Percentiles rank a stretch among this genome's conserved stretches.
Conservation (phyloP, 129 eudicot species). For the Rutidosis leptorrhynchoides region DNA sequence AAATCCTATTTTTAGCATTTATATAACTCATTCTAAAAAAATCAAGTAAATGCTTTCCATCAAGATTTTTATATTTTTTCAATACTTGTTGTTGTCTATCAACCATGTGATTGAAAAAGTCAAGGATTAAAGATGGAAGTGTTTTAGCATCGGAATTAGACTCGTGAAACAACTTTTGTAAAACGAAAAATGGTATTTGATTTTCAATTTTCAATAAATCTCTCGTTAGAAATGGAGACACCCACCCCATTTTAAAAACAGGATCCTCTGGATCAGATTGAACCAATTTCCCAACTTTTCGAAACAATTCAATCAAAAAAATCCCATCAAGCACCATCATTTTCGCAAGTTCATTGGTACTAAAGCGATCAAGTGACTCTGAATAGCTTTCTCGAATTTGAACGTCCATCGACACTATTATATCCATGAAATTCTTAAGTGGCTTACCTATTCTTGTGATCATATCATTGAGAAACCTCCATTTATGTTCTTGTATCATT, state of each 20-base stretch:
- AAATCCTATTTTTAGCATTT: background rate
- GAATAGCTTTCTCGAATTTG: slow-evolving; percentile 33
- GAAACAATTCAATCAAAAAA: slow-evolving; percentile 34
- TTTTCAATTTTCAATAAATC: slow-evolving; percentile 36
- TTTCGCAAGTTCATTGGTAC: slow-evolving; percentile 31
- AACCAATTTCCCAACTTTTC: slow-evolving; percentile 35
- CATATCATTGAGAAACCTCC: slow-evolving; percentile 33
- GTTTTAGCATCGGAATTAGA: background rate
- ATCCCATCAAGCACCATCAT: slow-evolving; percentile 46
- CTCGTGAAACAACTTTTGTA: slow-evolving; percentile 25
- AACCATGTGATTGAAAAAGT: slow-evolving; percentile 27
- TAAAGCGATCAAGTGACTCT: slow-evolving; percentile 24
- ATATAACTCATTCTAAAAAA: slow-evolving; percentile 32
- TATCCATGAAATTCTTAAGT: slow-evolving; percentile 12
- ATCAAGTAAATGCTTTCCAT: slow-evolving; percentile 37
- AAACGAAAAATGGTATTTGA: slow-evolving; percentile 36
- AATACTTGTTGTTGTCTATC: slow-evolving; percentile 8
- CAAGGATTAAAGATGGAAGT: slow-evolving; percentile 30
- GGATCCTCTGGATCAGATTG: slow-evolving; percentile 25
- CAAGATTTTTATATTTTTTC: background rate
- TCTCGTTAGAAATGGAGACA: slow-evolving; percentile 36
- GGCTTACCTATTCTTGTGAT: slow-evolving; percentile 20
- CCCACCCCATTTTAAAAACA: slow-evolving; percentile 33
- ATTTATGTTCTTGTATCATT: slow-evolving; percentile 42
- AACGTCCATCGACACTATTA: slow-evolving; percentile 8